Evolutionary conservation across 208 protist genomes (phyloP).

Genomic region (Crithidia acanthocephali): DNA sequence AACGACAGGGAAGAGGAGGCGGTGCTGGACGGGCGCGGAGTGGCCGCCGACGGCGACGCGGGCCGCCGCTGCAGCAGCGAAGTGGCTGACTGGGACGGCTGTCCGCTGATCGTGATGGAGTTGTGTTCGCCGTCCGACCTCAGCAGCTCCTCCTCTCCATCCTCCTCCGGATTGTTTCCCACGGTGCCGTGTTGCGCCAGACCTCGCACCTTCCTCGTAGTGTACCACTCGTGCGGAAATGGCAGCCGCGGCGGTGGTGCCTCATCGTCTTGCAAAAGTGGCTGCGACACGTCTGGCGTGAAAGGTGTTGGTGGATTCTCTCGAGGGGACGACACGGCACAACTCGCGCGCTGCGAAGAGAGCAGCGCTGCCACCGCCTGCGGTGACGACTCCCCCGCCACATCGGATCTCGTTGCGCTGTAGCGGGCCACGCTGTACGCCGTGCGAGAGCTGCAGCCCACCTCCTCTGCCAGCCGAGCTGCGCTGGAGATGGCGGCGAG

Average conservation of each 20-base stretch:
- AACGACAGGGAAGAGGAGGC: neutral
- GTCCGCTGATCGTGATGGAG: slow-evolving; percentile 3
- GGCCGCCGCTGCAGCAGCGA: neutral
- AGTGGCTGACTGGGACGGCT: slow-evolving; percentile 7
- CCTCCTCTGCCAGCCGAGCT: slow-evolving; percentile 36
- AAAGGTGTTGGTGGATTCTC: neutral
- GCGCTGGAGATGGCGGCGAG: slow-evolving; percentile 33
- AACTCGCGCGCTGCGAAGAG: slow-evolving; percentile 11
- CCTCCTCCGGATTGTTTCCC: too few species aligned
- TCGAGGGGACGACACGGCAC: neutral
- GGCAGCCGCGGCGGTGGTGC: neutral
- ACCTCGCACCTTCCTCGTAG: neutral
- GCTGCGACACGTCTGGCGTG: neutral
- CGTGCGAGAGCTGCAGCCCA: slow-evolving; percentile 26
- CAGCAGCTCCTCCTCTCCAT: slow-evolving; percentile 22
- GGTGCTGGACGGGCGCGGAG: neutral
- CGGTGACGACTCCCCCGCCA: slow-evolving; percentile 9
- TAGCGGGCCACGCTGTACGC: slow-evolving; percentile 39
- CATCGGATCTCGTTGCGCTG: neutral
- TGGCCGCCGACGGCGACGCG: neutral
- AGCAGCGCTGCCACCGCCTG: slow-evolving; percentile 17
- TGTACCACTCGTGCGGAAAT: neutral
- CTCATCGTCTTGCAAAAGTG: too few species aligned
- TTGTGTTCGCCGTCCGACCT: slow-evolving; percentile 23
- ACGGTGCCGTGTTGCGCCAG: too few species aligned